A percentile compares a stretch with the other conserved stretches of the same genome.
Evolutionary conservation across 768 basidiomycete species (phyloP).

Genomic region (Pleurotus ostreatus): DNA sequence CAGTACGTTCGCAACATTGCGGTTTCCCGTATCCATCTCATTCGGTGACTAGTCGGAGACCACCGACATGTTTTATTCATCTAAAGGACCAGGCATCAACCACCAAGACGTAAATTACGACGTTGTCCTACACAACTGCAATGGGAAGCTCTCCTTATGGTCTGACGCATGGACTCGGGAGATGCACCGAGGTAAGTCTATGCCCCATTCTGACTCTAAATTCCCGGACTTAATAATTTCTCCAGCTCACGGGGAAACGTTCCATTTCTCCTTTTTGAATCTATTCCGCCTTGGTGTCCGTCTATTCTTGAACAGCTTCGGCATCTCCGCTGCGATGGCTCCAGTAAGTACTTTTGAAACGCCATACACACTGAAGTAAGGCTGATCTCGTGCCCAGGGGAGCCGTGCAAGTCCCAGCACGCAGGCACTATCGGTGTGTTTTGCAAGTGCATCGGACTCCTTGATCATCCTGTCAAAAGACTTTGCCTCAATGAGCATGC

Average conservation of each 20-base stretch:
- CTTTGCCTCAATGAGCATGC: constrained; percentile 68
- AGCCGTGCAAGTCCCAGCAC: constrained; percentile 58
- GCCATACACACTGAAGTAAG: no score
- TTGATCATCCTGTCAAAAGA: constrained; percentile 71
- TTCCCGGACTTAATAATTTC: constrained; percentile 11
- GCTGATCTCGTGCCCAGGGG: constrained; percentile 30
- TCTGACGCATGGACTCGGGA: constrained; percentile 66
- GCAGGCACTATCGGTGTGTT: constrained; percentile 69
- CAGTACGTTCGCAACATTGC: constrained; percentile 43
- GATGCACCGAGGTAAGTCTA: constrained; percentile 59
- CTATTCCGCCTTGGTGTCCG: constrained; percentile 77
- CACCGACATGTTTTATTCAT: constrained; percentile 65
- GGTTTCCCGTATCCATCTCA: not conserved
- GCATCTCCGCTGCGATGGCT: constrained; percentile 60
- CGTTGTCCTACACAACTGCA: constrained; percentile 66
- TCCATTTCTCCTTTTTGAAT: constrained; percentile 71
- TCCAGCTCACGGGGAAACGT: constrained; percentile 65
- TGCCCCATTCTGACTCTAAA: not conserved
- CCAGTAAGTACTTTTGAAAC: constrained; percentile 36
- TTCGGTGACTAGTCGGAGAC: constrained; percentile 57
- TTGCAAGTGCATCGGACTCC: constrained; percentile 67
- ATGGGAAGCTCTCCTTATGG: constrained; percentile 71
- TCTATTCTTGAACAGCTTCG: constrained; percentile 83
- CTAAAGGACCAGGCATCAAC: constrained; percentile 38
- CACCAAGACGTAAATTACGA: constrained; percentile 72